Percentiles rank a stretch among this genome's conserved stretches.
These are phyloP conservation scores for Fusarium oligoseptatum DNA, from an alignment of 2,329 filamentous ascomycete species.

Conservation along the genomic window DNA sequence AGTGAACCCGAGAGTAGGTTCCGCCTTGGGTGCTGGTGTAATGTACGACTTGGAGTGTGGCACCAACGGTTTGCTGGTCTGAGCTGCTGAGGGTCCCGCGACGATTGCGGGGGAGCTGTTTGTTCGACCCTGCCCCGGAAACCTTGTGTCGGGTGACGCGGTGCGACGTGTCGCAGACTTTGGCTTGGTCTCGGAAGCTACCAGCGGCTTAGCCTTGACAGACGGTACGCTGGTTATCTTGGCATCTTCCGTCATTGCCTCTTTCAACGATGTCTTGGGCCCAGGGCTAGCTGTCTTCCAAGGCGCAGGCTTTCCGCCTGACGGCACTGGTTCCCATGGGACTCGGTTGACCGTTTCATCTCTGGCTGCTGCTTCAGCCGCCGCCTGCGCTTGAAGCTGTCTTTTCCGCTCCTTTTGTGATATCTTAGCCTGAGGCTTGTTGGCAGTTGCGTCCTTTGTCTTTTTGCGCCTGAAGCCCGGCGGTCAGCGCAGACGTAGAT, in stretches of 20 bases:
- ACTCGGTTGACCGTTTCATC: slow-evolving; percentile 49
- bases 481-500: slow-evolving; percentile 67
- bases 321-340: slow-evolving; percentile 60
- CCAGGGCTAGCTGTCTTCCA: slow-evolving; percentile 73
- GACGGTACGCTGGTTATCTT: slow-evolving; percentile 46
- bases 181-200: slow-evolving; percentile 57
- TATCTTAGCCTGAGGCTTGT: slow-evolving; percentile 69
- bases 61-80: slow-evolving; percentile 58
- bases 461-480: slow-evolving; percentile 67
- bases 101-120: slow-evolving; percentile 50
- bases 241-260: slow-evolving; percentile 57
- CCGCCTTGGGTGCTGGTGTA: slow-evolving; percentile 68
- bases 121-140: slow-evolving; percentile 67
- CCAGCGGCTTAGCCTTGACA: slow-evolving; percentile 57
- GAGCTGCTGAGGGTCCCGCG: slow-evolving; percentile 46
- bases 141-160: slow-evolving; percentile 73
- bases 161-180: slow-evolving; percentile 61
- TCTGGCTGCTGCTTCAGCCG: slow-evolving; percentile 56
- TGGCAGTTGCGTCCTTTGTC: slow-evolving; percentile 53
- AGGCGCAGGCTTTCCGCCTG: slow-evolving; percentile 62
- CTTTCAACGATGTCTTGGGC: slow-evolving; percentile 64
- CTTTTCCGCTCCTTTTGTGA: slow-evolving; percentile 95
- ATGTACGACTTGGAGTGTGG: slow-evolving; percentile 74
- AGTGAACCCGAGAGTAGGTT: slow-evolving; percentile 76
- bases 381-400: slow-evolving; percentile 76